Base-by-base conservation (phyloP, 73 alveolate species). In the Effrenium voratum region DNA sequence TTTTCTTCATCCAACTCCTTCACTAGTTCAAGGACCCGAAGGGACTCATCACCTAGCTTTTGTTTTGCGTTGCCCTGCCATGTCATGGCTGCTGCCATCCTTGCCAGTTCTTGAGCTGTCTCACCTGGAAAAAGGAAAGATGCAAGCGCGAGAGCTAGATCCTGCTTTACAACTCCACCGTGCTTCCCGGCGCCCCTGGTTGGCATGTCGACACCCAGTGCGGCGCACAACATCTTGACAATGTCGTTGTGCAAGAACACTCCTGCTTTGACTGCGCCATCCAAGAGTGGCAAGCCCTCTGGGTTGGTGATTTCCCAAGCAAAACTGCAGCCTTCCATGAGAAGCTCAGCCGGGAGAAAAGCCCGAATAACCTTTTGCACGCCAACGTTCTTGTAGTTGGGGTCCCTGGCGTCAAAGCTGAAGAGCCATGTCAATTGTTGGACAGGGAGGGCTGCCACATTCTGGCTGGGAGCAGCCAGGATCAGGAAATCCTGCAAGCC, bases 1-100 rank as follows among this genome's bases (percentile, higher is more conserved):
- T 81, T 81, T 36, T 81, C 92, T n/a, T 81, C 92, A 47, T 81
- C 92, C 10, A 81, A 6, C n/a, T 81, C 75, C 1, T 70, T 47
- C 34, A 81, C 92, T 73, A 46, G n/a, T 22, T 28, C 75, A 24
- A 81, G 73, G 52, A 81, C 22, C 0, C 49, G 0, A 0, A 34
- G 46, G 41, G 45, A 68, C 47, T 80, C 5, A 8, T 80, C 91
- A 2, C 28, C 28, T 32, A 80, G 73, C 2, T 15, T 2, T 43
- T 26, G 52, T 30, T 24, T 1, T 6, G 28, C 30, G 28, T 72
- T 72, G 1, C 50, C 12, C 41, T 73, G 36, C 73, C 72, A 80
- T 32, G 72, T 47, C 73, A 80, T 4, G 13, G 50, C 68, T 6
- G 50, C 73, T 8, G 47, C 47, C 91, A 80, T 80, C 15, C 59